A percentile compares a stretch with the other conserved stretches of the same genome.
phyloP scores from a whole-genome alignment of 495 filamentous ascomycete genomes.

The Neurospora sp. region DNA sequence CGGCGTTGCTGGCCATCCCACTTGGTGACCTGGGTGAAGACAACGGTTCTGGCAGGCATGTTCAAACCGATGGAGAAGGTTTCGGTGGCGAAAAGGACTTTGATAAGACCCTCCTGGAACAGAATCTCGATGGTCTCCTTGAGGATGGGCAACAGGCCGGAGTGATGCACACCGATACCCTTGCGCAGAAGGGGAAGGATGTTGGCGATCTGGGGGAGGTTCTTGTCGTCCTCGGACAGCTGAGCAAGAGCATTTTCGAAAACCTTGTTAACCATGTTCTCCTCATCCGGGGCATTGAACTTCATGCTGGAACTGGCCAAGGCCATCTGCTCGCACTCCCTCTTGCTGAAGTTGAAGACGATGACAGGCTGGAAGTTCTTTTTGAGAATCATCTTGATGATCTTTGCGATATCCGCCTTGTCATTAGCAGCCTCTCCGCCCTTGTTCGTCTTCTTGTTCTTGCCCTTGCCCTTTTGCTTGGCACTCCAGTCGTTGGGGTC shows the following conservation, averaged over 20 bases:
- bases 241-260: conserved; percentile 84
- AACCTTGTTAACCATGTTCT: conserved; percentile 87
- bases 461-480: conserved; percentile 74
- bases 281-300: conserved; percentile 98
- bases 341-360: conserved; percentile 98
- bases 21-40: conserved; percentile 93
- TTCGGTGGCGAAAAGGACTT: conserved; percentile 94
- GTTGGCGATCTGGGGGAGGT: conserved; percentile 80
- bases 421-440: conserved; percentile 57
- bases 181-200: conserved; percentile 81
- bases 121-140: conserved; percentile 99
- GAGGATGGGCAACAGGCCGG: conserved; percentile 85
- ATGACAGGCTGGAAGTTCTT: conserved; percentile 95
- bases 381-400: conserved; percentile 96
- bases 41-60: conserved; percentile 98
- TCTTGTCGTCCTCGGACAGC: conserved; percentile 81
- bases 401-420: conserved; percentile 84
- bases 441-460: conserved; percentile 82
- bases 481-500: conserved; percentile 69
- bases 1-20: conserved; percentile 76
- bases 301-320: conserved; percentile 72
- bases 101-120: conserved; percentile 96
- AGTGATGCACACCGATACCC: conserved; percentile 96
- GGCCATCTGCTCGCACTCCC: conserved; percentile 82
- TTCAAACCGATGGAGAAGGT: conserved; percentile 98